Evolutionary conservation across 345 rosid species (phyloP).

Genomic region (Lumnitzera littorea): DNA sequence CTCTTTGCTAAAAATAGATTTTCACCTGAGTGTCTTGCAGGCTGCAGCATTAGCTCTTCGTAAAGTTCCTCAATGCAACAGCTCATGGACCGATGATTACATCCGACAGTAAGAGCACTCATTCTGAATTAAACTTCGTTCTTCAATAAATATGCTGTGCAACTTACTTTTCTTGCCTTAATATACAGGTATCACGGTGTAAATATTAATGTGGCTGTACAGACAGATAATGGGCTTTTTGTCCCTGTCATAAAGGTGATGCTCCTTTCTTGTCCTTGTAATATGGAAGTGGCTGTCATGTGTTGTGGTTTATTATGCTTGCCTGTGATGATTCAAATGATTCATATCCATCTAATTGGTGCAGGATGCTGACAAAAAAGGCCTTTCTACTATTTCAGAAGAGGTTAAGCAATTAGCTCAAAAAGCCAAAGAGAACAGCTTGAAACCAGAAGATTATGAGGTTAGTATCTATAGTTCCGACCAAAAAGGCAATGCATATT

Average conservation of each 20-base stretch:
- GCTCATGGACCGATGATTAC: conserved; percentile 93
- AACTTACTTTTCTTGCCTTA: conserved; percentile 5
- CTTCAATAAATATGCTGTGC: conserved; percentile 1
- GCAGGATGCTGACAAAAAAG: conserved; percentile 96
- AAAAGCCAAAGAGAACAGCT: conserved; percentile 80
- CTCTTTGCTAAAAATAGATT: conserved; percentile 5
- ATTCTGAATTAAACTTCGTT: neutral
- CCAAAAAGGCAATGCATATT: no score
- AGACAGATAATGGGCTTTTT: conserved; percentile 91
- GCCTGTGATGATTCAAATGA: neutral
- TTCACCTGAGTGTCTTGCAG: conserved; percentile 24
- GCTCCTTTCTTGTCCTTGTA: neutral
- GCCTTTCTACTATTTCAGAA: conserved; percentile 65
- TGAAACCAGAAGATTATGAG: conserved; percentile 96
- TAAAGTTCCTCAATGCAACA: conserved; percentile 93
- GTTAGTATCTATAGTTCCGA: conserved; percentile 18
- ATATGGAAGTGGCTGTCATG: neutral
- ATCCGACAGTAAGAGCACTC: conserved; percentile 77
- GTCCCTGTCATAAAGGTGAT: conserved; percentile 92
- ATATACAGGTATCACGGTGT: conserved; percentile 66
- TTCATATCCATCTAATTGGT: conserved; percentile 2
- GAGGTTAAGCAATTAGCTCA: conserved; percentile 86
- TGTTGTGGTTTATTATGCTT: neutral
- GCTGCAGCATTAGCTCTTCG: conserved; percentile 96
- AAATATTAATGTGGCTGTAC: conserved; percentile 89